A percentile compares a stretch with the other conserved stretches of the same genome.
Evolutionary conservation across 2,329 filamentous ascomycete species (phyloP).

Genomic region (Talaromyces sp.): DNA sequence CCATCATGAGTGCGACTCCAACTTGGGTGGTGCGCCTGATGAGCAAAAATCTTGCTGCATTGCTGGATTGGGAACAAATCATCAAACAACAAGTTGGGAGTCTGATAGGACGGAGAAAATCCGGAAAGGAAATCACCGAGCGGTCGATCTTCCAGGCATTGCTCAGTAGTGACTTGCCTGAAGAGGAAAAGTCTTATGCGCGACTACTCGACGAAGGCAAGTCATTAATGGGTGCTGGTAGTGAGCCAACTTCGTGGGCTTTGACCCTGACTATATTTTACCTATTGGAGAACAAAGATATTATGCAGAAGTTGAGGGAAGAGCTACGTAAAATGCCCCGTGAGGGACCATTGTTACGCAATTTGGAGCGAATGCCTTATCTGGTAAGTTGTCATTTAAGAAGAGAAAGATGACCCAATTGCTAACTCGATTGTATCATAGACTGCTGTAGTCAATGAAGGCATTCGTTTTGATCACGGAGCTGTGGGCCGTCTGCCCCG

Average conservation of each 20-base stretch:
- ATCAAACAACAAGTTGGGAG: constrained; percentile 6
- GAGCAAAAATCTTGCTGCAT: constrained; percentile 1
- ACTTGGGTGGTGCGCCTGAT: constrained; percentile 13
- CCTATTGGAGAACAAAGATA: constrained; percentile 17
- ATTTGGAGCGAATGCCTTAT: constrained; percentile 34
- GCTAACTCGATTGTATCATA: neutral
- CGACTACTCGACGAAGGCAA: constrained; percentile 1
- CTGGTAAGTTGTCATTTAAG: constrained; percentile 32
- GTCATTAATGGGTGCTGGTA: constrained; percentile 17
- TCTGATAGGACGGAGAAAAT: neutral
- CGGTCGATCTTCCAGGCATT: constrained; percentile 1
- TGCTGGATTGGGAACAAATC: too few relatives aligned
- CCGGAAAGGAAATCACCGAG: neutral
- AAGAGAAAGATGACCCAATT: constrained; percentile 2
- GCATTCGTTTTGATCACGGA: constrained; percentile 27
- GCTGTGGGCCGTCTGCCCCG: constrained; percentile 25
- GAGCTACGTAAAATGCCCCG: constrained; percentile 17
- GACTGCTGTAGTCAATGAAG: constrained; percentile 29
- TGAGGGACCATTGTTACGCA: neutral
- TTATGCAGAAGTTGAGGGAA: constrained; percentile 18
- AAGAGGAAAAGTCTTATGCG: neutral
- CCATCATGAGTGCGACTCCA: constrained; percentile 20
- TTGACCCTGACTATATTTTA: constrained; percentile 27
- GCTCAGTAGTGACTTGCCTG: constrained; percentile 2
- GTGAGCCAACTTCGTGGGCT: constrained; percentile 29